Conservation (phyloP, 768 basidiomycete genomes). For the Mrakia hoshinonis region DNA sequence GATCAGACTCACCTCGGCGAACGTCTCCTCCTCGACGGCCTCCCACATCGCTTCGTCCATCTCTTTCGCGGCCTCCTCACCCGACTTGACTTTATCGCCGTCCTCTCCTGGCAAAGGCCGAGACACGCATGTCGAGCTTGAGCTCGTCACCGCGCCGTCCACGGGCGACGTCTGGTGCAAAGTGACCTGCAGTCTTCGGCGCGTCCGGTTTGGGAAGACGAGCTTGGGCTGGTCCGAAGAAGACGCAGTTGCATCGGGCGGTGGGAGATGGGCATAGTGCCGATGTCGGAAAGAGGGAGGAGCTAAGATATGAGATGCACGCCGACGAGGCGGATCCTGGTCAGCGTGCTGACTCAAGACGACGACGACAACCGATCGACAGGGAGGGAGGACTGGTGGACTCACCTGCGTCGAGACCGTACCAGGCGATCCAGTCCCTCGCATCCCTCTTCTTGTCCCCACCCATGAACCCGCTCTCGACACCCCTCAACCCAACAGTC, state of each 20-base stretch:
- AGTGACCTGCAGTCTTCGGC: conserved; percentile 11
- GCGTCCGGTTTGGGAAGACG: conserved; percentile 9
- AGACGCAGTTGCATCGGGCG: background rate
- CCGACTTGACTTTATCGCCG: background rate
- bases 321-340: background rate
- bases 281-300: background rate
- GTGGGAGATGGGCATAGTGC: conserved; percentile 15
- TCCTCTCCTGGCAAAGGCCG: background rate
- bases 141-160: background rate
- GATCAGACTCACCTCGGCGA: background rate
- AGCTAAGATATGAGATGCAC: background rate
- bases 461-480: background rate
- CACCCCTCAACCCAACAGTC: background rate
- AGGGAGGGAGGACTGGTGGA: background rate
- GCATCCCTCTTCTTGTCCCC: conserved; percentile 6
- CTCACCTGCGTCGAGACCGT: conserved; percentile 13
- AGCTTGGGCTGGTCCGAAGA: background rate
- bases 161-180: background rate
- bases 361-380: too few relatives aligned
- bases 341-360: background rate
- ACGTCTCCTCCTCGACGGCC: conserved; percentile 20
- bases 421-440: conserved; percentile 14
- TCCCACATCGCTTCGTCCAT: conserved; percentile 22
- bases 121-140: background rate
- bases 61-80: background rate